Base-by-base conservation (phyloP, 192 early-diverging fungal species). In the Thamnidium elegans region DNA sequence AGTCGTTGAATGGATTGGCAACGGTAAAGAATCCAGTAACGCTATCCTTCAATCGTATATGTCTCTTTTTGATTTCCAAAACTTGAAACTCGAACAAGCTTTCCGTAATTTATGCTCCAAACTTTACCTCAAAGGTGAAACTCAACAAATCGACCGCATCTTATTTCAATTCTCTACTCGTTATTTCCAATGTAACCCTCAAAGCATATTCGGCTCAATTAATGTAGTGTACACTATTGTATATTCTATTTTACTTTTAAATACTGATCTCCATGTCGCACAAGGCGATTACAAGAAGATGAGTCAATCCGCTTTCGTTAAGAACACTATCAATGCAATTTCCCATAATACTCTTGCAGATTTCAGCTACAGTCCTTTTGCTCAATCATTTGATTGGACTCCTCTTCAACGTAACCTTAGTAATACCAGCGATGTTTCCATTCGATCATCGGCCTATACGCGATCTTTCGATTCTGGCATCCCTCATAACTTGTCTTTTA, bases 221-320 rank as follows among this genome's bases (percentile, higher is more conserved):
- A 67, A 95, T 71, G 83, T 92, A 17, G 89, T 94, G 1, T 89
- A 98, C 60, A 90, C 90, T 9, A 85, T 94, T 52, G 79, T 89
- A 0, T 94, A 93, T 71, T 94, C 93, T 20, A 65, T 93, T 7
- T 70, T 98, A 62, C 68, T 98, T 58, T 81, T 98, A 10, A 96
- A 96, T 72, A 98, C 96, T 3, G 96, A 98, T 70, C 75, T 95
- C 56, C 91, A 96, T 65, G 82, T 94, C 62, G 93, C 92, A 17
- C 86, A 90, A 62, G 80, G 78, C 15, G 70, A 72, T 1, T 82
- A 67, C 44, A 84, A 84, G 32, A 88, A 87, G 47, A 94, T 95
- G 90, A 84, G 87, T 4, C 78, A 81, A 43, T 84, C 83, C 14
- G 81, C 84, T 32, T 92, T 90, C 68, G 78, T 89, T 21, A 76